phyloP scores from a whole-genome alignment of 306 rosid species.

The Datisca glomerata region DNA sequence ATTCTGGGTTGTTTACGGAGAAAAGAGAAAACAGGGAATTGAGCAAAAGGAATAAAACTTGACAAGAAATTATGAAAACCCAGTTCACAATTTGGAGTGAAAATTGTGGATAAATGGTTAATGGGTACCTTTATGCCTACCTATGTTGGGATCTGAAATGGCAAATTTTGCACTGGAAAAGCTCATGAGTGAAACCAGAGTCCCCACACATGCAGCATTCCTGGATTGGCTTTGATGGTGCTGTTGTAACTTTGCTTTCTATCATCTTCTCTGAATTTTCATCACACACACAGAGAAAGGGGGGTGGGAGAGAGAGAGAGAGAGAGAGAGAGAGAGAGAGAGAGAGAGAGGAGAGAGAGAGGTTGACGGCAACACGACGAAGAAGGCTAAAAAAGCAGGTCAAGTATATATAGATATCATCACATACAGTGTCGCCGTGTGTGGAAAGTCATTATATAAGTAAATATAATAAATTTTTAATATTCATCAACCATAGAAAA shows the following conservation, averaged over 20 bases:
- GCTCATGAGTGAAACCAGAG: constrained; percentile 73
- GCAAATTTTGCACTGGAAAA: constrained; percentile 72
- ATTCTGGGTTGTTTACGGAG: too few species aligned
- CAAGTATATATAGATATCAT: too few species aligned
- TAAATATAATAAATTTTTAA: too few species aligned
- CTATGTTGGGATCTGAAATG: constrained; percentile 98
- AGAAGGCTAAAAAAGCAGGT: too few species aligned
- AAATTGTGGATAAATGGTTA: too few species aligned
- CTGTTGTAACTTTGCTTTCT: constrained; percentile 10
- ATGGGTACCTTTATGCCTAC: constrained; percentile 19
- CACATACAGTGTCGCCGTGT: too few species aligned
- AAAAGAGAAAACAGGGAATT: too few species aligned
- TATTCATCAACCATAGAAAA: too few species aligned
- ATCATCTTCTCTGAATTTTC: constrained; percentile 19
- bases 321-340: constrained; percentile 2
- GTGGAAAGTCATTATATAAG: too few species aligned
- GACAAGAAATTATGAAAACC: neutral
- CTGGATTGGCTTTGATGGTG: constrained; percentile 11
- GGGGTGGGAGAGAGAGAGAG: constrained; percentile 5
- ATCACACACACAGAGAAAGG: too few species aligned
- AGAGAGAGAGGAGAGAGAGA: neutral
- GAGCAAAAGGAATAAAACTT: too few species aligned
- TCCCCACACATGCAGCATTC: constrained; percentile 99
- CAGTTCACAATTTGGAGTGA: neutral
- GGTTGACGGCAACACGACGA: too few species aligned